These are phyloP conservation scores for Telfairia occidentalis DNA, from an alignment of 331 rosid species.

Conservation along the genomic window DNA sequence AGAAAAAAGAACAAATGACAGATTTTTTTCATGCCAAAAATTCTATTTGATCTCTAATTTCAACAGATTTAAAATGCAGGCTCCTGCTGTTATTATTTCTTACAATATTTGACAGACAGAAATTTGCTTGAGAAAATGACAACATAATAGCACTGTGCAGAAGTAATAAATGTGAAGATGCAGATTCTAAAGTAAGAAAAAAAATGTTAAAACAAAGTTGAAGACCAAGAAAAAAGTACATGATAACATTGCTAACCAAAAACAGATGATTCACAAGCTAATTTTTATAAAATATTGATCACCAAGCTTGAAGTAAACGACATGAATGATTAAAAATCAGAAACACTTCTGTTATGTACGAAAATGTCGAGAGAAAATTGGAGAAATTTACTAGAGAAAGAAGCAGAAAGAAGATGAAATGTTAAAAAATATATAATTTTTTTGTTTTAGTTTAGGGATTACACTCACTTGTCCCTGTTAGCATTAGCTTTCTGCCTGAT, in stretches of 20 bases:
- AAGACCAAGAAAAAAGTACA: not conserved
- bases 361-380: not conserved
- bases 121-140: not conserved
- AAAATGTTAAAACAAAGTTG: not conserved
- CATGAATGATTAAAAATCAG: not conserved
- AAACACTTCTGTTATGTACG: not conserved
- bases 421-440: not conserved
- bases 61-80: not conserved
- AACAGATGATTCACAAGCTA: not conserved
- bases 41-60: not conserved
- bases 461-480: conserved; percentile 84
- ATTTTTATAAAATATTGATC: not conserved
- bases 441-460: not conserved
- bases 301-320: not conserved
- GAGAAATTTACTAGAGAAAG: not conserved
- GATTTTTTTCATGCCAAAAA: not conserved
- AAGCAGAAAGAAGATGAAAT: not conserved
- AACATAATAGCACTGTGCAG: not conserved
- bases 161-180: not conserved
- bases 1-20: not conserved
- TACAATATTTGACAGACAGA: not conserved
- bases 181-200: not conserved
- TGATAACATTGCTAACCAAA: not conserved
- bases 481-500: conserved; percentile 88
- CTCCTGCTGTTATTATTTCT: not conserved